Percentiles rank a stretch among this genome's conserved stretches.
Evolutionary conservation across 2,329 filamentous ascomycete species (phyloP).

Genomic region (Dryadomyces quercus-mongolicae): DNA sequence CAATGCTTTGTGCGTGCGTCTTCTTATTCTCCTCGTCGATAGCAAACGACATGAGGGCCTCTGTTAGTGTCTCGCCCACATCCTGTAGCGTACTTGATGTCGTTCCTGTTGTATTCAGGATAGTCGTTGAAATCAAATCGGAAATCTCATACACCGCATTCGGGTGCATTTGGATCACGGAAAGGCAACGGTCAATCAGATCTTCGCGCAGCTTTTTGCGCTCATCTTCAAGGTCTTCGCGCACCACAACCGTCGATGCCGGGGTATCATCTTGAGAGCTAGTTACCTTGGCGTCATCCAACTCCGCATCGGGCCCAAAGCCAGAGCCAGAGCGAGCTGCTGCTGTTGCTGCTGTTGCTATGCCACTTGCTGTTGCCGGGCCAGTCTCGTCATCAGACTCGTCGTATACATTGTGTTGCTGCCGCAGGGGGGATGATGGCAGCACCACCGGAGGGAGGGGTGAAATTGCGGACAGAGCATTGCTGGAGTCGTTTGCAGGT

Average conservation of each 20-base stretch:
- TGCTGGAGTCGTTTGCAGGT: neutral
- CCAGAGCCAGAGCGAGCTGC: neutral
- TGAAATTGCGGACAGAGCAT: neutral
- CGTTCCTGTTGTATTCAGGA: constrained; percentile 44
- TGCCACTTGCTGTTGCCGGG: neutral
- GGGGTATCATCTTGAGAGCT: neutral
- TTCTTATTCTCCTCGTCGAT: constrained; percentile 53
- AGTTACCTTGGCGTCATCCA: neutral
- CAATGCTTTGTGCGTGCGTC: constrained; percentile 50
- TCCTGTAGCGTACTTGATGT: constrained; percentile 38
- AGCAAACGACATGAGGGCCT: constrained; percentile 64
- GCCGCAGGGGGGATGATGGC: neutral
- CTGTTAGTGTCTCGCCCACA: constrained; percentile 70
- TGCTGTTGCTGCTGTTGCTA: neutral
- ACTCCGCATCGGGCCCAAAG: neutral
- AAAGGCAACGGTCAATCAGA: constrained; percentile 79
- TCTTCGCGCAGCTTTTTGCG: constrained; percentile 61
- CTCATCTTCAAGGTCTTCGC: constrained; percentile 70
- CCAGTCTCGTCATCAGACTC: neutral
- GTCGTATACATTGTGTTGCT: neutral
- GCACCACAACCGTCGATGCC: constrained; percentile 22
- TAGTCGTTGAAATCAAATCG: constrained; percentile 69
- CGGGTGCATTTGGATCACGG: constrained; percentile 79
- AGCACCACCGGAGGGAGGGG: neutral
- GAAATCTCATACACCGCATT: constrained; percentile 83